Evolutionary conservation across 1,284 basidiomycete genomes (phyloP).

Genomic region (Cystobasidium sp.): DNA sequence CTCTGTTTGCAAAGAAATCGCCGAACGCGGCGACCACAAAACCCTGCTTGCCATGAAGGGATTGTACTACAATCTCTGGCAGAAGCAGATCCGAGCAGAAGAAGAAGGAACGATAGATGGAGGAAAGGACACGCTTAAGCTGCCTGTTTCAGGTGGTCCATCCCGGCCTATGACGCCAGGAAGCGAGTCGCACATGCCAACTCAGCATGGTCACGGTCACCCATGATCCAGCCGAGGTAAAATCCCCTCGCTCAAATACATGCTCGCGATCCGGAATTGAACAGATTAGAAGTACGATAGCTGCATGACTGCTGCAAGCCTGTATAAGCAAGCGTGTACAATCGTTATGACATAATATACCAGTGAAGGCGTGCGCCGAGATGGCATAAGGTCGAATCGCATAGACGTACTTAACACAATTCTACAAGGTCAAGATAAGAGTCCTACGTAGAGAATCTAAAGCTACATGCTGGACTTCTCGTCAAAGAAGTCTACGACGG

Average conservation of each 20-base stretch:
- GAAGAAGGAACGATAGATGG: constrained; percentile 20
- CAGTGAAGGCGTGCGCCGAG: too few species aligned
- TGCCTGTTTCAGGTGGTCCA: neutral
- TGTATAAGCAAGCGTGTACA: too few species aligned
- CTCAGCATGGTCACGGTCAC: constrained; percentile 18
- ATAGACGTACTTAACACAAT: neutral
- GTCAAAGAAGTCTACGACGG: constrained; percentile 51
- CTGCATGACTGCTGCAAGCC: too few species aligned
- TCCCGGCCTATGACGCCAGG: neutral
- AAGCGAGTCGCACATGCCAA: constrained; percentile 4
- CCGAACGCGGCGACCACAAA: constrained; percentile 67
- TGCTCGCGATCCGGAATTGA: neutral
- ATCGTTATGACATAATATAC: too few species aligned
- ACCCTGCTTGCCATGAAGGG: constrained; percentile 48
- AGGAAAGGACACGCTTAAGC: constrained; percentile 13
- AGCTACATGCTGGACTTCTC: constrained; percentile 7
- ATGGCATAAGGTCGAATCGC: too few species aligned
- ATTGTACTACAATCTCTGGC: constrained; percentile 52
- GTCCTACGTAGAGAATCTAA: neutral
- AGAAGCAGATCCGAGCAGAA: constrained; percentile 49
- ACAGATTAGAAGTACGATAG: too few species aligned
- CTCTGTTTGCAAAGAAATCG: constrained; percentile 59
- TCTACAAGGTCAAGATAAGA: neutral
- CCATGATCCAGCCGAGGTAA: neutral
- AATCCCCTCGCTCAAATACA: too few species aligned